A percentile compares a stretch with the other conserved stretches of the same genome.
Conservation (phyloP, 495 filamentous ascomycete species). For the Xylaria cubensis region DNA sequence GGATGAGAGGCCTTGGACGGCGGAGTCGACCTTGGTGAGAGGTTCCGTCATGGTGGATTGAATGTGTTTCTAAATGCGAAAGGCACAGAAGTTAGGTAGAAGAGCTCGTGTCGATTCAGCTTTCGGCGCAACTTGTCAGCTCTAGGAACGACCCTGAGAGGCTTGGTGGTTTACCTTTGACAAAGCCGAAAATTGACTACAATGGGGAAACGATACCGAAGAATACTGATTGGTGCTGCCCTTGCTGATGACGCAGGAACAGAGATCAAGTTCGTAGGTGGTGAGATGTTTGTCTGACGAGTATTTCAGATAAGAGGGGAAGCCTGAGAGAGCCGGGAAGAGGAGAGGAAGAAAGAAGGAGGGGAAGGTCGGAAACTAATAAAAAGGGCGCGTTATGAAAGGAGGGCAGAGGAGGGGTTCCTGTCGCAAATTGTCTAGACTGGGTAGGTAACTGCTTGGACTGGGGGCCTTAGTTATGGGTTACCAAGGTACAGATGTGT, state of each 20-base stretch:
- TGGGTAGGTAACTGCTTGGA: constrained; percentile 17
- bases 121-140: constrained; percentile 5
- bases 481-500: background rate
- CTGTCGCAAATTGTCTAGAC: constrained; percentile 22
- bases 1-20: constrained; percentile 77
- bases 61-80: constrained; percentile 14
- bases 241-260: background rate
- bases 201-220: background rate
- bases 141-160: background rate
- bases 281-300: constrained; percentile 7
- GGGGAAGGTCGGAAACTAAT: constrained; percentile 34
- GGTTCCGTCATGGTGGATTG: constrained; percentile 66
- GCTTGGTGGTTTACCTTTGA: background rate
- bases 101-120: constrained; percentile 10
- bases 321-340: constrained; percentile 39
- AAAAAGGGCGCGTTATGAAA: constrained; percentile 35
- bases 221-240: background rate
- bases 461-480: constrained; percentile 4
- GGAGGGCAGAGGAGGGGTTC: constrained; percentile 35
- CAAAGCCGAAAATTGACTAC: constrained; percentile 1
- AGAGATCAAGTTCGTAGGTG: background rate
- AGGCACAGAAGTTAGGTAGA: constrained; percentile 26
- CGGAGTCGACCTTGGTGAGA: constrained; percentile 85
- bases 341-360: constrained; percentile 31
- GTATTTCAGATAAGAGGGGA: constrained; percentile 26